Base-by-base conservation (phyloP, 108 stramenopile species). In the Licmophora abbreviata region DNA sequence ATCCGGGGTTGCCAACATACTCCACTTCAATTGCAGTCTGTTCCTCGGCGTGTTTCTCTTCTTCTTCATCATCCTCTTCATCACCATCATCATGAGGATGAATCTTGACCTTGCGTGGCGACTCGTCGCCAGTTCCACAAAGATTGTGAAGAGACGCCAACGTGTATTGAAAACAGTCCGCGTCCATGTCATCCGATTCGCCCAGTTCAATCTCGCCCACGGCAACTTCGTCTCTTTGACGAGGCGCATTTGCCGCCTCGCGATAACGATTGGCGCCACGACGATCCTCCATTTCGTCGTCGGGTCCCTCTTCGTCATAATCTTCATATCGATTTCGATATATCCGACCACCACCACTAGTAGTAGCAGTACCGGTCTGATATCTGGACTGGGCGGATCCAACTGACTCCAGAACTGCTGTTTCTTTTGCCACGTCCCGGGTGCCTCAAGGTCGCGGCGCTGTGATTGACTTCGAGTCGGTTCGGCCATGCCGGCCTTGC, bases 21-120 rank as follows among this genome's bases (percentile, higher is more conserved):
- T 77, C 80, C 11, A 81, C 72, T 66, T 81, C 80, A 54, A 81
- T 81, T 3, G 80, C 72, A 18, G 73, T 74, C 25, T 81, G 73
- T 27, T 81, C 80, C 34, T 81, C 74, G 3, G 42, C 64, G 25
- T 45, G 22, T 24, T 46, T 23, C 15, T 37, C 56, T 1, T 45
- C 73, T 65, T 15, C 51, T 49, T 23, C 55, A 35, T 27, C 38
- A 35, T 49, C 29, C 1, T 34, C 20, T 51, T 58, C 50, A n/a
- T 51, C 10, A 25, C 36, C 29, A 29, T 31, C 17, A 29, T 27
- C 48, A n/a, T n/a, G n/a, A n/a, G n/a, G n/a, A n/a, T n/a, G n/a
- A n/a, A n/a, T n/a, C n/a, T 25, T 17, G 6, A 25, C 21, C 11
- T 43, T 59, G 12, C 33, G 59, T 10, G 36, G 10, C 8, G 15